Evolutionary conservation across 495 filamentous ascomycete genomes (phyloP), one percentile per base, ranked within the genome.

Genomic region (Aspergillus ellipticus): DNA sequence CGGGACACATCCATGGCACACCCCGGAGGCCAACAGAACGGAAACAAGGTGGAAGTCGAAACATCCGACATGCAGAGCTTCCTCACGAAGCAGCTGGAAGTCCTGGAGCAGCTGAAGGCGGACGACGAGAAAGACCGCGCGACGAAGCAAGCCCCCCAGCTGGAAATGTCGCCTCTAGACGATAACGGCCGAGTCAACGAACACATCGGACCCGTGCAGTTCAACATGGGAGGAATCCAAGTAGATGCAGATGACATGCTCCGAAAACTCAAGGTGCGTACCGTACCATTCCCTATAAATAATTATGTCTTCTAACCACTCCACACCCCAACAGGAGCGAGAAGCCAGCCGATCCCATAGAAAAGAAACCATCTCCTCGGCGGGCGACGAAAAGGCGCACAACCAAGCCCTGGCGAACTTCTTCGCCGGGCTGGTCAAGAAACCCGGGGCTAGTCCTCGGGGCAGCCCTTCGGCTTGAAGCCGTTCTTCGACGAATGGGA

Each of bases 141-240:
- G 37, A 68, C 63, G 22, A 74, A 71, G 54, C 63, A 64, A 55
- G 58, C 64, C 16, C 72, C 66, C 19, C 72, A 72, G 73, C 67
- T 76, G 49, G 74, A 76, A 41, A 77, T 75, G 74, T 73, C 74
- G 3, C 71, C 70, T 15, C 60, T 76, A 55, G 77, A 73, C 56
- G 66, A 80, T 42, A 69, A 85, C 64, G 81, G 83, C 37, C 78
- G 79, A 54, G 87, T 95, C 45, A 87, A 85, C 62, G 90, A 96
- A 65, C 90, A 96, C 59, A 96, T 96, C 56, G 93, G 93, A 0
- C 92, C 92, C 3, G 91, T 96, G 55, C 92, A 97, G 62, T 96
- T 96, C 71, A 97, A 97, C 65, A 90, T 96, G 81, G 93, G 92
- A 19, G 93, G 93, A 53, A 96, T 97, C 53, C 92, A 97, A 65